These are phyloP conservation scores for Boletus semigastroideus DNA, from an alignment of 1,284 basidiomycete species.

Conservation along the genomic window DNA sequence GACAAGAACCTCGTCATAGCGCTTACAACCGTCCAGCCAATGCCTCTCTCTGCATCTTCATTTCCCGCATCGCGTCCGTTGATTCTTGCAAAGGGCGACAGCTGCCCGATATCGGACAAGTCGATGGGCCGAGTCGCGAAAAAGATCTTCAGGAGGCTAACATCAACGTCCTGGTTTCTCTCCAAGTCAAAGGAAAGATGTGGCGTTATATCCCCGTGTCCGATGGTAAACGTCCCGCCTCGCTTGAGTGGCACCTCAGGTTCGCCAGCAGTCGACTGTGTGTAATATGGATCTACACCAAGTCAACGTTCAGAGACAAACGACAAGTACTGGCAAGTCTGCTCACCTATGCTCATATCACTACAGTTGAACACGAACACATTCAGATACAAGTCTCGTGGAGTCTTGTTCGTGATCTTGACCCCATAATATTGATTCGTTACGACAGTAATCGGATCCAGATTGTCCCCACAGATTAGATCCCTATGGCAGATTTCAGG, in stretches of 20 bases:
- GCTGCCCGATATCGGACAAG: constrained; percentile 11
- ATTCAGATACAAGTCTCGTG: constrained; percentile 20
- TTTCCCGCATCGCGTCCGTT: not conserved
- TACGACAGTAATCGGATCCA: too few relatives aligned
- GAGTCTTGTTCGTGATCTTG: constrained; percentile 15
- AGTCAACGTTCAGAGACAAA: not conserved
- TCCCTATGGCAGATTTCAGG: too few relatives aligned
- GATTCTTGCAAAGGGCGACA: constrained; percentile 10
- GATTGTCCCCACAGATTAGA: too few relatives aligned
- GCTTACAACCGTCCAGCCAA: not conserved
- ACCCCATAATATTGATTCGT: not conserved
- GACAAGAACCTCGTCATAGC: not conserved
- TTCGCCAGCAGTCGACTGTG: not conserved
- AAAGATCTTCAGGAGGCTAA: constrained; percentile 26
- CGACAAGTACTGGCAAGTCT: too few relatives aligned
- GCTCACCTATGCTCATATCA: constrained; percentile 17
- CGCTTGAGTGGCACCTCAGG: constrained; percentile 8
- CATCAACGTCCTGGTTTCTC: constrained; percentile 13
- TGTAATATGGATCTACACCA: constrained; percentile 13
- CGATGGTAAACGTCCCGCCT: constrained; percentile 10
- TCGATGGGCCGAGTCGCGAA: constrained; percentile 20
- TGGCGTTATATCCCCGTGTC: constrained; percentile 12
- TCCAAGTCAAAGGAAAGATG: constrained; percentile 2
- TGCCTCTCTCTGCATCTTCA: too few relatives aligned
- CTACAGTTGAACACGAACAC: constrained; percentile 24